phyloP scores from a whole-genome alignment of 768 basidiomycete genomes.

The Hygrocybe coccinea region DNA sequence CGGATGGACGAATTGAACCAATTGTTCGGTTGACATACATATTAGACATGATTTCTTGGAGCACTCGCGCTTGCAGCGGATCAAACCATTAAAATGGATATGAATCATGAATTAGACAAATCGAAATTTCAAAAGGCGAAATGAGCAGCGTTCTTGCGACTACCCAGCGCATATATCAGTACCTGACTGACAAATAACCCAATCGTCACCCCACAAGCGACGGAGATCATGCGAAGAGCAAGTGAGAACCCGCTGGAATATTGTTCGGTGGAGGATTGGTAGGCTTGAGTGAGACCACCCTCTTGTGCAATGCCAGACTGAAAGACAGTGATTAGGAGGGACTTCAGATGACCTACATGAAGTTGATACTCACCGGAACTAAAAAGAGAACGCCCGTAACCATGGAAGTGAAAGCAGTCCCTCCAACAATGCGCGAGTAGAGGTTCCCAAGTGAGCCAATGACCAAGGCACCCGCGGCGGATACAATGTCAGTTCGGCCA shows the following conservation, averaged over 20 bases:
- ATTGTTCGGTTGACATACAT: constrained; percentile 51
- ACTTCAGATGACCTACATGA: not conserved
- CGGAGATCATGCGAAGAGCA: constrained; percentile 77
- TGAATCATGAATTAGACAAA: not conserved
- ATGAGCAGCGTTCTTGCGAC: constrained; percentile 65
- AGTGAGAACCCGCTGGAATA: constrained; percentile 76
- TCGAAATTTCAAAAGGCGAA: constrained; percentile 57
- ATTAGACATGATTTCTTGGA: constrained; percentile 1
- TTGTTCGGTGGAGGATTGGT: constrained; percentile 56
- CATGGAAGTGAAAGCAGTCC: constrained; percentile 87
- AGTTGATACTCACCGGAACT: constrained; percentile 60
- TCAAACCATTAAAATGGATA: too few relatives aligned
- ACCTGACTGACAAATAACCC: constrained; percentile 80
- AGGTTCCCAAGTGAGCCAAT: constrained; percentile 76
- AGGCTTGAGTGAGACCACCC: constrained; percentile 62
- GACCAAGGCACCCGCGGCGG: constrained; percentile 72
- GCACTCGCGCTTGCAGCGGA: too few relatives aligned
- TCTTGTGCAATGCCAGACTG: constrained; percentile 75
- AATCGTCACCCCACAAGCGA: constrained; percentile 81
- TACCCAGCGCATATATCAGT: constrained; percentile 70
- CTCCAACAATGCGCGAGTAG: constrained; percentile 70
- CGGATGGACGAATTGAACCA: constrained; percentile 84
- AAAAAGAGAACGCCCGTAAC: constrained; percentile 90
- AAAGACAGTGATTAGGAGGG: constrained; percentile 15
- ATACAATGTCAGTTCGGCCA: constrained; percentile 67